phyloP scores from a whole-genome alignment of 2,329 filamentous ascomycete species.

The Xylariaceae sp. region DNA sequence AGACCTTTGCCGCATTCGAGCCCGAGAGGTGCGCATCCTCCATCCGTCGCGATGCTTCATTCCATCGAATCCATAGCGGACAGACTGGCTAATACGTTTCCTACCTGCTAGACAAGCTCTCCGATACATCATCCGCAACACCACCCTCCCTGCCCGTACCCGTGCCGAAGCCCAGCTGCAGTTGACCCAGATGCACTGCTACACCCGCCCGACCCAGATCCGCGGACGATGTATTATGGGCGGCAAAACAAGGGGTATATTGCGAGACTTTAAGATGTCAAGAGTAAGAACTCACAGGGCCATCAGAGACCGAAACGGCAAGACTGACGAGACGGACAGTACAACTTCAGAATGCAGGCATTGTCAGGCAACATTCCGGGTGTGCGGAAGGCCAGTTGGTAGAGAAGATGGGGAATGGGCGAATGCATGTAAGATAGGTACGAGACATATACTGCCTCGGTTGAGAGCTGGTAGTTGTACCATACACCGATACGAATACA shows the following conservation, averaged over 20 bases:
- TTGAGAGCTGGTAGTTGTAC: conserved; percentile 13
- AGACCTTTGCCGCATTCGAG: conserved; percentile 84
- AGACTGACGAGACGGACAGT: conserved; percentile 51
- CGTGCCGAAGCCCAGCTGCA: conserved; percentile 92
- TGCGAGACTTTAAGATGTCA: conserved; percentile 88
- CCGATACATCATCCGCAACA: conserved; percentile 91
- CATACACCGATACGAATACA: conserved; percentile 10
- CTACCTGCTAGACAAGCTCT: conserved; percentile 71
- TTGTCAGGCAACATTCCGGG: conserved; percentile 82
- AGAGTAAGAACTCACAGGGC: conserved; percentile 61
- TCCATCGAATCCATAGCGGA: conserved; percentile 3
- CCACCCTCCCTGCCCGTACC: conserved; percentile 73
- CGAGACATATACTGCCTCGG: conserved; percentile 1
- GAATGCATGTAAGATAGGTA: conserved; percentile 20
- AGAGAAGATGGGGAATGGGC: conserved; percentile 32
- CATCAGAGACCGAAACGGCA: background rate
- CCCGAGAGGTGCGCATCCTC: conserved; percentile 68
- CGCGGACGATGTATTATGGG: conserved; percentile 89
- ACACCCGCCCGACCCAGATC: conserved; percentile 91
- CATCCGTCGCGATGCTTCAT: background rate
- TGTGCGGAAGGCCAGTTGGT: conserved; percentile 97
- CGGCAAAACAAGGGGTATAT: conserved; percentile 85
- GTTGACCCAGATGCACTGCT: conserved; percentile 91
- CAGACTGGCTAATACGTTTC: conserved; percentile 3
- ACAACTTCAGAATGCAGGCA: conserved; percentile 88